A percentile compares a stretch with the other conserved stretches of the same genome.
These are phyloP conservation scores for Volvariella volvacea DNA, from an alignment of 1,284 basidiomycete species.

Conservation along the genomic window DNA sequence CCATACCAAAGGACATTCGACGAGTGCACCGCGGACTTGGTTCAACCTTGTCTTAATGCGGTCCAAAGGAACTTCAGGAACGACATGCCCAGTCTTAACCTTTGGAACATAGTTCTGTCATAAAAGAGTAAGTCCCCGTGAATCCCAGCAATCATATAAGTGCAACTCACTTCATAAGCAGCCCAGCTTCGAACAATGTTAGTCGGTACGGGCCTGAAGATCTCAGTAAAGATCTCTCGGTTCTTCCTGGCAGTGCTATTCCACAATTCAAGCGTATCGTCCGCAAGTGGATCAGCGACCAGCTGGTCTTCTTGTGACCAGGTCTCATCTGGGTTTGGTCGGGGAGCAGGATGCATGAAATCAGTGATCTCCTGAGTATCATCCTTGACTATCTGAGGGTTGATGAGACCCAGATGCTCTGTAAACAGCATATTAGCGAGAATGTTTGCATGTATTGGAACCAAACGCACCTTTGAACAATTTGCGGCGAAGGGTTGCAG, in stretches of 20 bases:
- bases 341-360: slow-evolving; percentile 78
- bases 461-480: slow-evolving; percentile 57
- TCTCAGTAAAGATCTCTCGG: slow-evolving; percentile 73
- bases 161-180: slow-evolving; percentile 61
- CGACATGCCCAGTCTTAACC: slow-evolving; percentile 78
- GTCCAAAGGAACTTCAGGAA: slow-evolving; percentile 52
- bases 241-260: slow-evolving; percentile 72
- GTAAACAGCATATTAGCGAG: slow-evolving; percentile 5
- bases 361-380: slow-evolving; percentile 37
- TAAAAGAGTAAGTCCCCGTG: slow-evolving; percentile 1
- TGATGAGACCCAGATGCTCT: slow-evolving; percentile 86
- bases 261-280: slow-evolving; percentile 59
- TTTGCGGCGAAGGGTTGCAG: slow-evolving; percentile 69
- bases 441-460: slow-evolving; percentile 4
- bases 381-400: slow-evolving; percentile 42
- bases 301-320: slow-evolving; percentile 48
- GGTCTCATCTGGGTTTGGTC: slow-evolving; percentile 63
- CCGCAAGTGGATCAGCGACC: slow-evolving; percentile 78
- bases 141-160: slow-evolving; percentile 10
- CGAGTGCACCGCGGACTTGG: slow-evolving; percentile 66
- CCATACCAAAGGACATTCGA: slow-evolving; percentile 76
- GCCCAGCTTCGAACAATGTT: slow-evolving; percentile 75
- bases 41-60: slow-evolving; percentile 71
- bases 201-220: slow-evolving; percentile 80
- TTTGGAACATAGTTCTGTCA: slow-evolving; percentile 64